Conservation (phyloP, 208 protist genomes). For the Leishmania amazonensis region DNA sequence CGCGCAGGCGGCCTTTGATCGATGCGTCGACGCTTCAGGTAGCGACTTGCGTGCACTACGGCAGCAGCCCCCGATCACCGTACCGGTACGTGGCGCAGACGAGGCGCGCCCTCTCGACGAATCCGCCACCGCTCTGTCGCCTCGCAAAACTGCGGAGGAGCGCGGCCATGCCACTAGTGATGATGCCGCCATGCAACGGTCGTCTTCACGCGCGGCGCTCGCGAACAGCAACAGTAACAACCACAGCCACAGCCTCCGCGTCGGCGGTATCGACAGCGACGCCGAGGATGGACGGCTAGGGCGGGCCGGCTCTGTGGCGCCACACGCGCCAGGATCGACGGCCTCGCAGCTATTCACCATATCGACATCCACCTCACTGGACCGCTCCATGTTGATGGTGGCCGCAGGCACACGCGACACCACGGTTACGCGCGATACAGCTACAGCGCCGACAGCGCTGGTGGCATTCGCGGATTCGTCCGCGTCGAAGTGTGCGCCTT, state of each 20-base stretch:
- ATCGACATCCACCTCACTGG: neutral
- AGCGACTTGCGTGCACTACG: neutral
- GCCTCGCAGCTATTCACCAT: neutral
- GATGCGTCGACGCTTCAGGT: constrained; percentile 10
- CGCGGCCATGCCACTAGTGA: neutral
- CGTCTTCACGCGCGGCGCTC: neutral
- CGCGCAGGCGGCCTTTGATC: constrained; percentile 13
- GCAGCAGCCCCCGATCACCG: neutral
- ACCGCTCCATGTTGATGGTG: neutral
- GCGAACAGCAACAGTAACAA: neutral
- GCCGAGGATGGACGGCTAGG: neutral
- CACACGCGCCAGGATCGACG: neutral
- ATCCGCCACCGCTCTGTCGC: neutral
- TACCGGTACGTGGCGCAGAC: neutral
- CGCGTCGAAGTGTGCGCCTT: neutral
- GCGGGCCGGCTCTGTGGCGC: neutral
- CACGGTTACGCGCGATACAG: neutral
- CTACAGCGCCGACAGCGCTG: neutral
- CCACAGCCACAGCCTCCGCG: neutral
- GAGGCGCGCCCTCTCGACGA: neutral
- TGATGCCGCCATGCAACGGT: neutral
- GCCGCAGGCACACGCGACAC: no score
- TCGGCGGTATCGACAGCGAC: neutral
- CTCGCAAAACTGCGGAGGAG: neutral
- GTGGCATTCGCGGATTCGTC: neutral